Base-by-base conservation (phyloP, 2,329 filamentous ascomycete genomes). In the Aspergillus pseudonomiae region DNA sequence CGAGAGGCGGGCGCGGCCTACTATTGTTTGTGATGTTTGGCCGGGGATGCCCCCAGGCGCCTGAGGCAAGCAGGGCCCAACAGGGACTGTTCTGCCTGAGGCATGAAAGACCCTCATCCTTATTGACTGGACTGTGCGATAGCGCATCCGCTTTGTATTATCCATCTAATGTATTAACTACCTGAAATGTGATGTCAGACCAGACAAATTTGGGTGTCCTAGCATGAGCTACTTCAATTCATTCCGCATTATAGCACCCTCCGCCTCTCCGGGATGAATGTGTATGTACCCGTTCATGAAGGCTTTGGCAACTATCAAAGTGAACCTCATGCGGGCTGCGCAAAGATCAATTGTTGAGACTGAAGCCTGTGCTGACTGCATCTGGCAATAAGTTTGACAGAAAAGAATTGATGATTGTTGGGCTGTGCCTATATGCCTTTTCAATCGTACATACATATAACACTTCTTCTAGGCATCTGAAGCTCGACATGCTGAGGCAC, bases 21-120 rank as follows among this genome's bases (percentile, higher is more conserved):
- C 63, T 53, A 24, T 62, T 67, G 69, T 72, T 72, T 72, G 68
- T 53, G 53, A 48, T 59, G 60, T 66, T 68, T 65, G 62, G 41
- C 46, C 36, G 10, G 34, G 50, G 32, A n/a, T 16, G 11, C 16
- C 46, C 46, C 19, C 14, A 32, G 54, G 7, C 19, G 67, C 68
- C 68, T 68, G 28, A 66, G 68, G 68, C 66, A 68, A 10, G 32
- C 12, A 53, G 14, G 30, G 48, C 54, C 28, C 28, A 30, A 52
- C 2, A n/a, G 52, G 14, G 10, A 24, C 14, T 6, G n/a, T 36
- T 16, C 12, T 59, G 57, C 57, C 57, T 50, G 43, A 59, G 57
- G 57, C 55, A 57, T 26, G 21, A 26, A 39, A 14, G 55, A 5
- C 11, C 34, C 16, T 24, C 30, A 36, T 36, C 34, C 26, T 39